Conservation (phyloP, 352 stramenopile species). For the Globisporangium heterothallicum region DNA sequence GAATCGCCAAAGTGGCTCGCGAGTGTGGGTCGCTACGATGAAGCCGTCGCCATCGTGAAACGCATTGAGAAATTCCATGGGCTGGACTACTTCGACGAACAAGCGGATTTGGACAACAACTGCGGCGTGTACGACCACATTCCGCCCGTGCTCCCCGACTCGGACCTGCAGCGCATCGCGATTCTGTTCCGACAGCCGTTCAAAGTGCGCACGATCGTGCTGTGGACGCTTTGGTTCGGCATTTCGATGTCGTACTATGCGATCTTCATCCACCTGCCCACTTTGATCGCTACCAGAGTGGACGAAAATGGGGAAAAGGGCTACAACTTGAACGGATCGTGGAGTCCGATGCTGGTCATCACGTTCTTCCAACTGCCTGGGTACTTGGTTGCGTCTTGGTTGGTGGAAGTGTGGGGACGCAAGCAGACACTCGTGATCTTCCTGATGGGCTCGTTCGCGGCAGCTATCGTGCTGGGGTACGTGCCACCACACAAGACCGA, state of each 20-base stretch:
- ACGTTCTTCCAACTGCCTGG: slow-evolving; percentile 51
- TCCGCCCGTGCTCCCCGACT: slow-evolving; percentile 24
- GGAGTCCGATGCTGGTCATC: slow-evolving; percentile 47
- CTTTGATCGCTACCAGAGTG: slow-evolving; percentile 24
- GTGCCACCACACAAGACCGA: slow-evolving; percentile 27
- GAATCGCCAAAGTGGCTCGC: slow-evolving; percentile 68
- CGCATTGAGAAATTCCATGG: slow-evolving; percentile 43
- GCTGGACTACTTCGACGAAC: slow-evolving; percentile 30
- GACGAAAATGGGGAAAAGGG: slow-evolving; percentile 17
- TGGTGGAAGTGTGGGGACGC: slow-evolving; percentile 46
- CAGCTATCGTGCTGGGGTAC: slow-evolving; percentile 53
- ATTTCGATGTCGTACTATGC: slow-evolving; percentile 69
- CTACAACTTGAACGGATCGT: slow-evolving; percentile 53
- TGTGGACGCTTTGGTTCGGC: slow-evolving; percentile 62
- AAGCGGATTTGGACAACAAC: slow-evolving; percentile 17
- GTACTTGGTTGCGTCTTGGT: slow-evolving; percentile 40
- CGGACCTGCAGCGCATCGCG: slow-evolving; percentile 35
- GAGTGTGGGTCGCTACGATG: slow-evolving; percentile 49
- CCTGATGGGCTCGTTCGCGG: slow-evolving; percentile 33
- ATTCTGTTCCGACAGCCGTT: slow-evolving; percentile 48
- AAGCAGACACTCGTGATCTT: slow-evolving; percentile 48
- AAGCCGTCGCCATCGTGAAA: slow-evolving; percentile 44
- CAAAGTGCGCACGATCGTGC: slow-evolving; percentile 37
- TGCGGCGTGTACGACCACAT: slow-evolving; percentile 11
- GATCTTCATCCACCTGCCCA: slow-evolving; percentile 56